phyloP scores from a whole-genome alignment of 805 yeast species.

The Grigorovia yakushimaensis region DNA sequence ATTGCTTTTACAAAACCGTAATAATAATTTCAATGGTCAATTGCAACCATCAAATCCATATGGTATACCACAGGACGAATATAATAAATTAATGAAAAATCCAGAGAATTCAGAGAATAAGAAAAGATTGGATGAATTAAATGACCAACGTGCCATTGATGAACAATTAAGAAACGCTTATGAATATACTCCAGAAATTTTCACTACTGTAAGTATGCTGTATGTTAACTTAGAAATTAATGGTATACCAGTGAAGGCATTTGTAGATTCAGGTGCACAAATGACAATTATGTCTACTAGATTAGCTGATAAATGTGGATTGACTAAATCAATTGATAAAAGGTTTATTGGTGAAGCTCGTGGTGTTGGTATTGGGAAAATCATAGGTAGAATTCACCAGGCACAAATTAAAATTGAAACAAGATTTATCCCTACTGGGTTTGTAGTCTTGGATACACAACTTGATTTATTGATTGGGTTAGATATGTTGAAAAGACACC shows the following conservation, averaged over 20 bases:
- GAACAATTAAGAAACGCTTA: slow-evolving; percentile 72
- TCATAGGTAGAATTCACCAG: slow-evolving; percentile 78
- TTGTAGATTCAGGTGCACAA: slow-evolving; percentile 96
- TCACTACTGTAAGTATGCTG: slow-evolving; percentile 74
- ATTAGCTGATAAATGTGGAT: slow-evolving; percentile 63
- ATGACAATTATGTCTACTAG: slow-evolving; percentile 71
- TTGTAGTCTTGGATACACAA: slow-evolving; percentile 58
- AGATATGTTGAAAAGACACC: slow-evolving; percentile 85
- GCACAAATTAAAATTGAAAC: slow-evolving; percentile 75
- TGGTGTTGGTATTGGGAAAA: slow-evolving; percentile 81
- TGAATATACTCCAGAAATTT: slow-evolving; percentile 85
- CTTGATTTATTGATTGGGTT: slow-evolving; percentile 72
- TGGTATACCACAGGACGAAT: slow-evolving; percentile 38
- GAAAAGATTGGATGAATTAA: slow-evolving; percentile 52
- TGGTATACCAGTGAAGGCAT: slow-evolving; percentile 75
- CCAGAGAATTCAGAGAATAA: slow-evolving; percentile 69
- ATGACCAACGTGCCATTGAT: slow-evolving; percentile 62
- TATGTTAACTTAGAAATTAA: slow-evolving; percentile 72
- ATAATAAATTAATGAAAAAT: slow-evolving; percentile 43
- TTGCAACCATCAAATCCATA: slow-evolving; percentile 13
- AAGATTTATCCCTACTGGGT: slow-evolving; percentile 53
- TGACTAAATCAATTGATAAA: slow-evolving; percentile 65
- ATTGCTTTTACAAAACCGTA: slow-evolving; percentile 27
- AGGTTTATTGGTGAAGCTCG: slow-evolving; percentile 74
- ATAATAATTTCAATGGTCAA: slow-evolving; percentile 2